Conservation (phyloP, 2,329 filamentous ascomycete genomes). For the Diplodia sapinea region DNA sequence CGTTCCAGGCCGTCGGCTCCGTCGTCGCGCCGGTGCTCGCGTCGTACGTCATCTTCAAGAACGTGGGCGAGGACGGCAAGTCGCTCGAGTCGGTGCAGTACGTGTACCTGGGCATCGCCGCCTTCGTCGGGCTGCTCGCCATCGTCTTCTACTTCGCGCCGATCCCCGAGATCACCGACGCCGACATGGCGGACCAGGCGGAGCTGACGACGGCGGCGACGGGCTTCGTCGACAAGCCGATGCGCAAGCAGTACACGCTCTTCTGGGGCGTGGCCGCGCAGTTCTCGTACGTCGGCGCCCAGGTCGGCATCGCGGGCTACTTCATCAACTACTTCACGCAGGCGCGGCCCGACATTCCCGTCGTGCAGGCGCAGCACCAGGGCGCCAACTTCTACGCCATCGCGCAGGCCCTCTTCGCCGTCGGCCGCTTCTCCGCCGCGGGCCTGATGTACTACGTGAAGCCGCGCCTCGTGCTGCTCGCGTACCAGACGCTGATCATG, state of each 20-base stretch:
- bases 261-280: constrained; percentile 47
- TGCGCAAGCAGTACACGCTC: constrained; percentile 64
- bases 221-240: constrained; percentile 64
- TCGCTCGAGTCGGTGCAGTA: constrained; percentile 74
- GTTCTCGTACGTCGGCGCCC: constrained; percentile 62
- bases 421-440: constrained; percentile 47
- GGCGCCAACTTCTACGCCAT: constrained; percentile 49
- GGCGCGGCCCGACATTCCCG: constrained; percentile 41
- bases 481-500: constrained; percentile 46
- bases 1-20: constrained; percentile 77
- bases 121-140: constrained; percentile 72
- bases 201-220: constrained; percentile 50
- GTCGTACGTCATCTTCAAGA: constrained; percentile 74
- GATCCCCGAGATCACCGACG: constrained; percentile 75
- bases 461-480: constrained; percentile 46
- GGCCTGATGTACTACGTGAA: constrained; percentile 47
- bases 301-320: constrained; percentile 62
- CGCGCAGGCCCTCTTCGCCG: constrained; percentile 46
- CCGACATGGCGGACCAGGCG: constrained; percentile 64
- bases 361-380: constrained; percentile 41
- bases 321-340: constrained; percentile 50
- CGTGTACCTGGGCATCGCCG: constrained; percentile 80
- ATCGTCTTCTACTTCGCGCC: constrained; percentile 69
- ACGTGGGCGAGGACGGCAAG: constrained; percentile 60
- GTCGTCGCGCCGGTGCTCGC: constrained; percentile 76